Base-by-base conservation (phyloP, 306 rosid species). In the Lithocarpus polystachyus region DNA sequence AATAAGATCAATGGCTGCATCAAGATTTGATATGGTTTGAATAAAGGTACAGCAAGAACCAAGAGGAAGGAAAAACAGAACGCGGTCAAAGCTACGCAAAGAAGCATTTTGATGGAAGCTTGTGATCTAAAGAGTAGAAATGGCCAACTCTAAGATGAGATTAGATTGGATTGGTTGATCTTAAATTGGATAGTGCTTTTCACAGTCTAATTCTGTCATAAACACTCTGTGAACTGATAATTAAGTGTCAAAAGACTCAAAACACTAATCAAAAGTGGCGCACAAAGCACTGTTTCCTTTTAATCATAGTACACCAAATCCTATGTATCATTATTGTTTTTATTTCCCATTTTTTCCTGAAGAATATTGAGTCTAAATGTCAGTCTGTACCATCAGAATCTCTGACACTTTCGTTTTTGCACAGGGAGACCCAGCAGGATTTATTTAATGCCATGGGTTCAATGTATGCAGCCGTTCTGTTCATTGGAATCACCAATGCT, bases 371-470 rank as follows among this genome's bases (percentile, higher is more conserved):
- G 19, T 59, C 65, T 59, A 59, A 22, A 59, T 59, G 31, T 26
- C 33, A 57, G 15, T 82, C 71, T 40, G 53, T 37, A 60, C 62
- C 75, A 61, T 72, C 53, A 68, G 23, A 69, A 56, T 23, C 75
- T 59, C 14, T 28, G n/a, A 23, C 43, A 17, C 19, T 40, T 40
- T 35, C 76, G 61, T 40, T 40, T 45, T 69, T 78, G 24, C 37
- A 77, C 89, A 94, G 98, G 89, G 97, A 85, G 69, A 86, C 89
- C 6, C 98, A 94, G 87, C 91, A 88, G 79, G 97, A 94, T 88
- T 83, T 94, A 77, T 81, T 92, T 72, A 94, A 94, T 86, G 94
- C 98, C 76, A 94, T 94, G 98, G 98, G 98, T 82, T 94, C 98
- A 45, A 83, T 94, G 87, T 94, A 94, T 74, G 90, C 93, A 24